Conservation (phyloP, 1,284 basidiomycete species). For the Entoloma clypeatum region DNA sequence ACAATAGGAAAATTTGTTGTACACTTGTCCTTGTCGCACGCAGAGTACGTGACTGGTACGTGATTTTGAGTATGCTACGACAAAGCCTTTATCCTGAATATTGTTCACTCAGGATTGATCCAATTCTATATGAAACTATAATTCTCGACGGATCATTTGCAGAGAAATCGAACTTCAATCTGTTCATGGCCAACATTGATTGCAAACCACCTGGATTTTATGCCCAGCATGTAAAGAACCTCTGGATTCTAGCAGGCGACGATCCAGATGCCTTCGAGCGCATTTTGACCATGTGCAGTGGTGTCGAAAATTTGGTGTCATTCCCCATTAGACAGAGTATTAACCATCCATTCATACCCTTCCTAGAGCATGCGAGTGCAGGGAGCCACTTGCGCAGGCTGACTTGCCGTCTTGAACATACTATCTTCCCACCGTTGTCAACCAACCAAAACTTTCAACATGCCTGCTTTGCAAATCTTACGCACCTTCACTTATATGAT, state of each 20-base stretch:
- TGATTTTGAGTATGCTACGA: too few relatives aligned
- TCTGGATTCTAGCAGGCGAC: conserved; percentile 5
- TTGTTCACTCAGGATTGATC: conserved; percentile 9
- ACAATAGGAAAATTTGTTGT: background rate
- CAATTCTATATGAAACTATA: conserved; percentile 9
- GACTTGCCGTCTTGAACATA: background rate
- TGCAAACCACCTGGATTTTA: conserved; percentile 11
- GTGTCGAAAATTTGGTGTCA: conserved; percentile 11
- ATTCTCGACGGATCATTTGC: conserved; percentile 3
- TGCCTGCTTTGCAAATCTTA: too few relatives aligned
- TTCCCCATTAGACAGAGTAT: conserved; percentile 1
- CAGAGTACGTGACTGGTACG: conserved; percentile 9
- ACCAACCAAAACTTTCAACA: too few relatives aligned
- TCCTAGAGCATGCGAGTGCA: conserved; percentile 1
- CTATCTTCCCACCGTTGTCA: too few relatives aligned
- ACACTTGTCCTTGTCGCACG: conserved; percentile 8
- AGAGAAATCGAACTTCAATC: background rate
- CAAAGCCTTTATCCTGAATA: too few relatives aligned
- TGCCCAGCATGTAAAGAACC: conserved; percentile 10
- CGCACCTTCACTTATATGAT: conserved; percentile 9
- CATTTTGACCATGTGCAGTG: conserved; percentile 8
- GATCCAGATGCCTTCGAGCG: conserved; percentile 1
- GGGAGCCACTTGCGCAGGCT: conserved; percentile 2
- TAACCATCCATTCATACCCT: background rate
- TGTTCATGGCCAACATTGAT: conserved; percentile 4